Percentiles rank a stretch among this genome's conserved stretches.
Conservation (phyloP, 371 early-diverging fungal species). For the Mucor irregularis region DNA sequence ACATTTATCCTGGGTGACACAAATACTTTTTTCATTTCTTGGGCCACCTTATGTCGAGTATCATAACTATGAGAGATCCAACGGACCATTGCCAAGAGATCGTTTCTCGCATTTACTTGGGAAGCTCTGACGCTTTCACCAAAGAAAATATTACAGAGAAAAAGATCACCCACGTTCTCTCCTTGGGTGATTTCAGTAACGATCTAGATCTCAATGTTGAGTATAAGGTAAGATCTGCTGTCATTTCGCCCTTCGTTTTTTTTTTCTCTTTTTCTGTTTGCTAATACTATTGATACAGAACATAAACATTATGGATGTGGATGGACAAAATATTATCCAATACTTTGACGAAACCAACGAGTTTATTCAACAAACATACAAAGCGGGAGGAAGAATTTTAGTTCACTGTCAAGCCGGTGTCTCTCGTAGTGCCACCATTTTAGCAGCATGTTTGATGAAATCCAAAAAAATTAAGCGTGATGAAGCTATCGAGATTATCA, state of each 20-base stretch:
- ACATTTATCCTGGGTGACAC: background rate
- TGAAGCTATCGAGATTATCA: conserved; percentile 56
- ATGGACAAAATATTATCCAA: conserved; percentile 68
- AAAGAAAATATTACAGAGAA: conserved; percentile 33
- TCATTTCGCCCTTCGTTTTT: conserved; percentile 4
- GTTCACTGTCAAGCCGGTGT: conserved; percentile 69
- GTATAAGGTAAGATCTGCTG: conserved; percentile 37
- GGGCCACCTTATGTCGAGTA: background rate
- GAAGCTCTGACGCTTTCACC: conserved; percentile 33
- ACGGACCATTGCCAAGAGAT: conserved; percentile 32
- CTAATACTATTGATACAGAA: conserved; percentile 29
- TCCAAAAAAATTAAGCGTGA: conserved; percentile 35
- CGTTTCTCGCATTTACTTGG: conserved; percentile 46
- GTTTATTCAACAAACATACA: conserved; percentile 60
- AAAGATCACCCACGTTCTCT: conserved; percentile 66
- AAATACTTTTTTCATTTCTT: background rate
- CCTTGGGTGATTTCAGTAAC: conserved; percentile 42
- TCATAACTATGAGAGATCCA: conserved; percentile 7
- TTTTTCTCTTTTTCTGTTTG: background rate
- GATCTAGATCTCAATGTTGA: conserved; percentile 24
- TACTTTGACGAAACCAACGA: conserved; percentile 64
- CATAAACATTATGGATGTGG: conserved; percentile 64
- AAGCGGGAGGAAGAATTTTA: conserved; percentile 54
- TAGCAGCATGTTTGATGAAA: conserved; percentile 73
- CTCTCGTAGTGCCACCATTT: conserved; percentile 32